phyloP scores from a whole-genome alignment of 108 stramenopile species.

The Epipyxis sp. region DNA sequence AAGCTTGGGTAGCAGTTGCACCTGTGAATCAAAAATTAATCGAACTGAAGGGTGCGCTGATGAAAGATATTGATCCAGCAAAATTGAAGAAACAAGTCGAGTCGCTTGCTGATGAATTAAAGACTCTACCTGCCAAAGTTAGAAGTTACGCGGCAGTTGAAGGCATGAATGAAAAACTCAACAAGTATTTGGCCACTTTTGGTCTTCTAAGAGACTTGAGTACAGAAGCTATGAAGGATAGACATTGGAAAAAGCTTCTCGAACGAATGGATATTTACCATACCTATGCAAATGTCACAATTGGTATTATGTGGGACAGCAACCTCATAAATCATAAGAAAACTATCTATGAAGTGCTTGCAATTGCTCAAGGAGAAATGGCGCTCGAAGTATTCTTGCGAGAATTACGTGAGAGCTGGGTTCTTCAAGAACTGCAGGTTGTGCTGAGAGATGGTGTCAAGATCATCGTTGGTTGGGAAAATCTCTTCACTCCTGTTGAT shows the following conservation, averaged over 20 bases:
- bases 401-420: conserved; percentile 94
- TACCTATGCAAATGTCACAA: conserved; percentile 72
- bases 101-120: conserved; percentile 73
- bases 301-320: conserved; percentile 86
- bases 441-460: neutral
- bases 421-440: conserved; percentile 69
- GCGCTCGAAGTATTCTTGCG: conserved; percentile 88
- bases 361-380: conserved; percentile 93
- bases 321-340: conserved; percentile 75
- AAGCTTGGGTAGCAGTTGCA: conserved; percentile 80
- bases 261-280: conserved; percentile 65
- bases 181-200: conserved; percentile 65
- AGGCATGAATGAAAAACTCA: conserved; percentile 70
- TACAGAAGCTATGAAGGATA: conserved; percentile 89
- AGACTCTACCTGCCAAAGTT: conserved; percentile 81
- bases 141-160: conserved; percentile 89
- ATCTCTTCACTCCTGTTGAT: conserved; percentile 83
- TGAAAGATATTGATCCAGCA: conserved; percentile 75
- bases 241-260: conserved; percentile 88
- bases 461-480: conserved; percentile 90
- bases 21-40: conserved; percentile 62
- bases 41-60: conserved; percentile 75
- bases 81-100: conserved; percentile 79
- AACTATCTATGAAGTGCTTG: conserved; percentile 76
- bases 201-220: conserved; percentile 77